These are phyloP conservation scores for Beauveria australis DNA, from an alignment of 2,329 filamentous ascomycete genomes.

Conservation along the genomic window DNA sequence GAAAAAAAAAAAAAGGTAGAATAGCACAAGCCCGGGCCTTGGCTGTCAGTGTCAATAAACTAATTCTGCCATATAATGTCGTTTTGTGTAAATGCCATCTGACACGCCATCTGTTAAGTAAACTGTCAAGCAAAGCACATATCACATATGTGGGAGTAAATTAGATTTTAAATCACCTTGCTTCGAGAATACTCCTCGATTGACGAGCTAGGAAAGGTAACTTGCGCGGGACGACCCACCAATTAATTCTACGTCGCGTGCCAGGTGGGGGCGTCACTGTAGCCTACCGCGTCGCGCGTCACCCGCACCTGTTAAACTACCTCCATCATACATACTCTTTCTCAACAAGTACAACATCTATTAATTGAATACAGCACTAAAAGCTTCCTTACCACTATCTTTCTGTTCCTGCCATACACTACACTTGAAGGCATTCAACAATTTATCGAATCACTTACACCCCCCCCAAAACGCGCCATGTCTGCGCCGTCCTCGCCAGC, in stretches of 20 bases:
- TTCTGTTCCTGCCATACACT: not conserved
- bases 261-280: not conserved
- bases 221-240: not conserved
- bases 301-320: not conserved
- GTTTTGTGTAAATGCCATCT: not conserved
- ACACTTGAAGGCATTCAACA: not conserved
- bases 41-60: constrained; percentile 6
- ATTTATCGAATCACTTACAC: not conserved
- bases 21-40: not conserved
- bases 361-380: not conserved
- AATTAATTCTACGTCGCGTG: constrained; percentile 2
- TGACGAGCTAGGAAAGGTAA: not conserved
- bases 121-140: not conserved
- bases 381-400: not conserved
- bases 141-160: not conserved
- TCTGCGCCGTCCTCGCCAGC: constrained; percentile 37
- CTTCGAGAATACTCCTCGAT: not conserved
- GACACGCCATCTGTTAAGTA: not conserved
- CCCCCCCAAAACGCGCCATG: not conserved
- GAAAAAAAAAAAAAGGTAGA: constrained; percentile 1
- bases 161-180: not conserved
- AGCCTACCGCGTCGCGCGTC: constrained; percentile 10
- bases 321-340: not conserved
- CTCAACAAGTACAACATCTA: not conserved
- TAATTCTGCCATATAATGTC: not conserved